phyloP scores from a whole-genome alignment of 2,329 filamentous ascomycete species.

The Aspergillus latus region DNA sequence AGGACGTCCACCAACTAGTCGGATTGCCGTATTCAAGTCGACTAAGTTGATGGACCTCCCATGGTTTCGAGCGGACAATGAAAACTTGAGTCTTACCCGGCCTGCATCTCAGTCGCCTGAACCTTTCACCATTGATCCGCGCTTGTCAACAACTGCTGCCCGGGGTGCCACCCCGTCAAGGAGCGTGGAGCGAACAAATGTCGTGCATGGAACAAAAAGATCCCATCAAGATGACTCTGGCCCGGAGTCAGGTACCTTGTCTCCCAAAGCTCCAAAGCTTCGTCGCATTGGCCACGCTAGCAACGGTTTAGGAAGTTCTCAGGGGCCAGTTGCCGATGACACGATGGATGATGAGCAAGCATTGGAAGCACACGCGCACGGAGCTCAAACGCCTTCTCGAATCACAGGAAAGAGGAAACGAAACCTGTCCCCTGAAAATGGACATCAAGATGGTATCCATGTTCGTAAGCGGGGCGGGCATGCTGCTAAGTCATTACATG shows the following conservation, averaged over 20 bases:
- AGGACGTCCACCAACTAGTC: slow-evolving; percentile 41
- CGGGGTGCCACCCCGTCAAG: not conserved
- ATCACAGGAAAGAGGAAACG: slow-evolving; percentile 5
- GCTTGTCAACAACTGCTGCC: not conserved
- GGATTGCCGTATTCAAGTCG: slow-evolving; percentile 43
- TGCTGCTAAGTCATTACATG: not conserved
- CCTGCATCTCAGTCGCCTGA: not conserved
- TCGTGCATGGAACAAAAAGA: slow-evolving; percentile 16
- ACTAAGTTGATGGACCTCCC: slow-evolving; percentile 32
- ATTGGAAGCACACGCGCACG: not conserved
- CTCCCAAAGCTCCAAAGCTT: slow-evolving; percentile 19
- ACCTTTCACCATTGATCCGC: not conserved
- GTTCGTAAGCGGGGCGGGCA: not conserved
- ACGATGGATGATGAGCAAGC: not conserved
- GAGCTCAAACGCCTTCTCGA: not conserved
- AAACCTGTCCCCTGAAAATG: slow-evolving; percentile 3
- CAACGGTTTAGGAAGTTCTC: not conserved
- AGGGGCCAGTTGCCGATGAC: not conserved
- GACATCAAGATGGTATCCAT: not conserved
- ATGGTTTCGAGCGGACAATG: slow-evolving; percentile 33
- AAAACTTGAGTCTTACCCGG: slow-evolving; percentile 2
- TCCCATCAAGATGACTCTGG: slow-evolving; percentile 1
- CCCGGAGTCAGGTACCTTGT: not conserved
- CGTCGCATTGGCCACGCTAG: slow-evolving; percentile 14
- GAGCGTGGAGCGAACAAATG: not conserved